Evolutionary conservation across 2,329 filamentous ascomycete species (phyloP).

Genomic region (Claviceps purpurea): DNA sequence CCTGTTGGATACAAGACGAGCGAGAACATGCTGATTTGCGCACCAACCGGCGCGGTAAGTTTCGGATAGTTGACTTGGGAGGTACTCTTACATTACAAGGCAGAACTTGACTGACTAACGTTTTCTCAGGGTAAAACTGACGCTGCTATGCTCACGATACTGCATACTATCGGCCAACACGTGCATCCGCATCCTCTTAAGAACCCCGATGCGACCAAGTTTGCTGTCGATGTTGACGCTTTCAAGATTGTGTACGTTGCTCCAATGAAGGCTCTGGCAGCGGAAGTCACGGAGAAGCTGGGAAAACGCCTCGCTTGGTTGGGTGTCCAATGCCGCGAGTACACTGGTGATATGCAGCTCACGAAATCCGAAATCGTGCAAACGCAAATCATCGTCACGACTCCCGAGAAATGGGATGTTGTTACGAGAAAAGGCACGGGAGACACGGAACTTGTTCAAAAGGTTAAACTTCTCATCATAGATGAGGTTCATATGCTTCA

Average conservation of each 20-base stretch:
- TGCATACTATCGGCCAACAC: slow-evolving; percentile 83
- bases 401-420: slow-evolving; percentile 98
- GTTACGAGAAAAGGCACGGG: slow-evolving; percentile 94
- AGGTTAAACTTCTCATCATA: slow-evolving; percentile 89
- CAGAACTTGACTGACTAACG: not conserved
- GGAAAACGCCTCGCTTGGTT: slow-evolving; percentile 88
- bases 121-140: slow-evolving; percentile 72
- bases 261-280: slow-evolving; percentile 95
- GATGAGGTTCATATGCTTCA: slow-evolving; percentile 99
- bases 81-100: not conserved
- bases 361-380: slow-evolving; percentile 92
- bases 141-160: slow-evolving; percentile 89
- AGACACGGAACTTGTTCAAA: slow-evolving; percentile 94
- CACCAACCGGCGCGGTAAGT: slow-evolving; percentile 77
- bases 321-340: slow-evolving; percentile 79
- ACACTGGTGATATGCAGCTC: slow-evolving; percentile 97
- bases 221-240: slow-evolving; percentile 69
- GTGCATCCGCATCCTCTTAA: slow-evolving; percentile 68
- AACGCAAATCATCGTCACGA: slow-evolving; percentile 97
- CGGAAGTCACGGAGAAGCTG: slow-evolving; percentile 90
- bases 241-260: slow-evolving; percentile 99
- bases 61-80: not conserved
- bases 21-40: slow-evolving; percentile 98
- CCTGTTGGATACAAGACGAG: slow-evolving; percentile 90
- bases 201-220: slow-evolving; percentile 58